Evolutionary conservation across 192 early-diverging fungal genomes (phyloP).

Genomic region (Entomortierella parvispora): DNA sequence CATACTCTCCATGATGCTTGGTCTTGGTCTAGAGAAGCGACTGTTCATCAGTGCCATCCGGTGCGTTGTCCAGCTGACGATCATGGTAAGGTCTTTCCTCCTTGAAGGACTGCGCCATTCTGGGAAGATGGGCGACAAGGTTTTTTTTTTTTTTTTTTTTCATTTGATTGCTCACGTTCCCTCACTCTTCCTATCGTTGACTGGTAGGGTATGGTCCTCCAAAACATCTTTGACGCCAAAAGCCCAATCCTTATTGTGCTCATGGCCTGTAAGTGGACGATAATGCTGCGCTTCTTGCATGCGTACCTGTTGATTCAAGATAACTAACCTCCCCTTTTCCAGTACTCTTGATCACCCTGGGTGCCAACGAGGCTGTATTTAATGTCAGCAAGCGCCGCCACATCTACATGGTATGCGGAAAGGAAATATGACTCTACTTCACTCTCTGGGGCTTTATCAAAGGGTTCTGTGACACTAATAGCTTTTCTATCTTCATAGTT

Average conservation of each 20-base stretch:
- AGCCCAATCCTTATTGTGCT: constrained; percentile 68
- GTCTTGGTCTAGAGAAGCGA: constrained; percentile 71
- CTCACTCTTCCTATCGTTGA: not conserved
- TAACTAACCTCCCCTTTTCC: not conserved
- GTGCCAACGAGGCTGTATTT: constrained; percentile 73
- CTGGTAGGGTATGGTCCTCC: constrained; percentile 67
- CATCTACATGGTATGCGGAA: constrained; percentile 73
- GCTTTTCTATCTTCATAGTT: too few species aligned
- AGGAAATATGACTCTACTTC: constrained; percentile 19
- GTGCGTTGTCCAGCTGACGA: constrained; percentile 79
- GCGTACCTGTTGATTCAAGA: not conserved
- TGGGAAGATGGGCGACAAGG: too few species aligned
- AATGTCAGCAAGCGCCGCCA: constrained; percentile 77
- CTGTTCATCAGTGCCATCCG: constrained; percentile 75
- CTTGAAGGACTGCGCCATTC: not conserved
- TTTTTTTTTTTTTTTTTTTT: too few species aligned
- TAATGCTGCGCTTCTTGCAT: not conserved
- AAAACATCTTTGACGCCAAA: constrained; percentile 72
- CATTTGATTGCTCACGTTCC: not conserved
- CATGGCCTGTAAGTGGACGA: constrained; percentile 61
- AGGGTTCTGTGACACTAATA: too few species aligned
- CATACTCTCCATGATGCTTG: constrained; percentile 68
- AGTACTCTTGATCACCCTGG: constrained; percentile 67
- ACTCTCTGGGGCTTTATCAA: too few species aligned
- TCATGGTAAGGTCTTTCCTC: constrained; percentile 65